phyloP scores from a whole-genome alignment of 768 basidiomycete species.

The Russula emetica region DNA sequence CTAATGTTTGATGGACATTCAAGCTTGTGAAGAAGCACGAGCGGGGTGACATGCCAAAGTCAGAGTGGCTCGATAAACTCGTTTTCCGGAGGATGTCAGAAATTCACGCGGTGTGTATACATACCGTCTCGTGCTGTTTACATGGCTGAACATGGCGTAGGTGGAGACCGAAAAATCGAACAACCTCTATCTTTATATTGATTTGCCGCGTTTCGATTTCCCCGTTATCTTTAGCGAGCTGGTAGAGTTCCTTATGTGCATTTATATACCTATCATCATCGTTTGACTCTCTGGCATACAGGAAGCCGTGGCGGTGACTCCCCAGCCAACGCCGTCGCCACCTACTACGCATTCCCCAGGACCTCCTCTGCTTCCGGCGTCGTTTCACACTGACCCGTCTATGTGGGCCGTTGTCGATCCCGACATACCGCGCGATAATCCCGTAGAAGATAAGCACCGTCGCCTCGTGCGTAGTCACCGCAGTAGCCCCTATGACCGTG shows the following conservation, averaged over 20 bases:
- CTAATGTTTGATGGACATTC: neutral
- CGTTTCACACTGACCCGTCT: conserved; percentile 59
- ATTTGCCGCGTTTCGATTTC: conserved; percentile 94
- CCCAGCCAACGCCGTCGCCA: conserved; percentile 41
- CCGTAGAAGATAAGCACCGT: conserved; percentile 95
- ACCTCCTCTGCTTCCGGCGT: conserved; percentile 43
- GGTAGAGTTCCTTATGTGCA: conserved; percentile 40
- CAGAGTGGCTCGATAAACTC: conserved; percentile 93
- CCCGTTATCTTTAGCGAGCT: conserved; percentile 94
- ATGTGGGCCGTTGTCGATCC: conserved; percentile 91
- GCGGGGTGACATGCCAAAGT: conserved; percentile 85
- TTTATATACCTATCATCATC: neutral
- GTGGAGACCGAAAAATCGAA: conserved; percentile 88
- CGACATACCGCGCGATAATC: conserved; percentile 87
- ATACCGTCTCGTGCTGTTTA: neutral
- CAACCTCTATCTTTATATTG: conserved; percentile 93
- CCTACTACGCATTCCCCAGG: conserved; percentile 41
- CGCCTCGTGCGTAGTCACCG: conserved; percentile 91
- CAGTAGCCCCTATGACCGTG: conserved; percentile 90
- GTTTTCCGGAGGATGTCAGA: conserved; percentile 94
- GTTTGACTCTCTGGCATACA: conserved; percentile 1
- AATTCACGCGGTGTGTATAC: conserved; percentile 71
- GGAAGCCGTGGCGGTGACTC: conserved; percentile 19
- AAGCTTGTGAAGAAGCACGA: conserved; percentile 95
- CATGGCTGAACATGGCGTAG: conserved; percentile 38